Evolutionary conservation across 495 filamentous ascomycete species (phyloP), one percentile per base, ranked within the genome.

Genomic region (Xylona heveae): DNA sequence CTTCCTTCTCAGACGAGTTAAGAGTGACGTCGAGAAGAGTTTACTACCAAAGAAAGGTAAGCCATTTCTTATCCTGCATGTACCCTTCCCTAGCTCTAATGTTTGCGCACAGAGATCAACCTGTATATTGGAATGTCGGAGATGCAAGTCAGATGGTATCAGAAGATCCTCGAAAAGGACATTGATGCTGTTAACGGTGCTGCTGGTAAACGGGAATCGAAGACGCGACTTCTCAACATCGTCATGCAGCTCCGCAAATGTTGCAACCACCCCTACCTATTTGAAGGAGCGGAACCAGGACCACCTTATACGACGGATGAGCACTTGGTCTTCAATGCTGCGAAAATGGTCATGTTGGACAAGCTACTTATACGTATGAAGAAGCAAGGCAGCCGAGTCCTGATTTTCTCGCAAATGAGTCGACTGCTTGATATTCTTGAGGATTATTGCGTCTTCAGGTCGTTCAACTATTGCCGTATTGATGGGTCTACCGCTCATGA

Each of bases 361-460:
- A 92, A 79, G 55, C 70, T 99, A 19, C 55, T 99, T 19, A 70
- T 65, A 43, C 68, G 81, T 18, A 68, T 99, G 64, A 66, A 83
- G 53, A 64, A 61, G 8, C 71, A 88, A 47, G 85, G 79, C 9
- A 92, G 82, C 42, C 69, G 90, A 31, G 83, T 95, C 12, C 65
- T 99, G 27, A 99, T 99, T 44, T 99, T 99, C 59, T 95, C 90
- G 0, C 90, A 99, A 44, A 99, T 99, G 90, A 92, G 82, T 40
- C 77, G 90, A 66, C 66, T 94, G 19, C 59, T 99, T 16, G 90
- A 99, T 46, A 95, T 99, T 28, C 60, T 99, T 17, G 90, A 99
- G 47, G 90, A 99, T 50, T 99, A 99, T 56, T 93, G 83, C 42
- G 81, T 94, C 20, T 88, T 95, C 59, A 61, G 90, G 12, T 74